A percentile compares a stretch with the other conserved stretches of the same genome.
These are phyloP conservation scores for Fagus crenata DNA, from an alignment of 306 rosid genomes.

Conservation along the genomic window DNA sequence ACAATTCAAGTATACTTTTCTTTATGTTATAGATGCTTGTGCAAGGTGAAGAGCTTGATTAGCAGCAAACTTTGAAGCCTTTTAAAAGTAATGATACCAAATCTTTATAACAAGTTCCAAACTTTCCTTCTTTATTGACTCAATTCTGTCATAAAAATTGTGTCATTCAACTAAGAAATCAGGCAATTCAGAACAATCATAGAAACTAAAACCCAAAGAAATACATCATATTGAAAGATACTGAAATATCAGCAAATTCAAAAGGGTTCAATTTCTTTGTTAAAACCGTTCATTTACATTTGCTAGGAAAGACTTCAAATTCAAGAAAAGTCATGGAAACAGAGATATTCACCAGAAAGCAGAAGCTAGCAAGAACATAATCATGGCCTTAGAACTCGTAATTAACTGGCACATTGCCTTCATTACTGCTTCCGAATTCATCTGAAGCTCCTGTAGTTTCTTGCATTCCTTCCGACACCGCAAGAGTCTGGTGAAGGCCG, in stretches of 20 bases:
- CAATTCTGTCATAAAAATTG: neutral
- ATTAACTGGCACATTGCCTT: conserved; percentile 22
- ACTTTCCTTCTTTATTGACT: neutral
- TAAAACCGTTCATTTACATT: neutral
- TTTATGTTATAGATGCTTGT: too few species aligned
- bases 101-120: neutral
- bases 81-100: too few species aligned
- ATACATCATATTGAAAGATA: neutral
- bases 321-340: neutral
- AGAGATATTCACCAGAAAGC: conserved; percentile 6
- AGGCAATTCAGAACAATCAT: conserved; percentile 6
- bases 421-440: conserved; percentile 6
- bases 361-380: neutral
- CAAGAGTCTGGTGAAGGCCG: conserved; percentile 56
- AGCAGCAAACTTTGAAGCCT: too few species aligned
- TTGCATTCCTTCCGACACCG: conserved; percentile 9
- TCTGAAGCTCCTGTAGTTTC: conserved; percentile 12
- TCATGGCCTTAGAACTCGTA: conserved; percentile 45
- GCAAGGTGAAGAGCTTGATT: too few species aligned
- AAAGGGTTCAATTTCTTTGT: neutral
- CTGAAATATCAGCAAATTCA: neutral
- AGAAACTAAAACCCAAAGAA: neutral
- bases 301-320: neutral
- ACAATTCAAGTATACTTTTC: neutral
- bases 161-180: too few species aligned